Evolutionary conservation across 176 grass and related monocot species (phyloP).

Genomic region (Thinopyrum elongatum): DNA sequence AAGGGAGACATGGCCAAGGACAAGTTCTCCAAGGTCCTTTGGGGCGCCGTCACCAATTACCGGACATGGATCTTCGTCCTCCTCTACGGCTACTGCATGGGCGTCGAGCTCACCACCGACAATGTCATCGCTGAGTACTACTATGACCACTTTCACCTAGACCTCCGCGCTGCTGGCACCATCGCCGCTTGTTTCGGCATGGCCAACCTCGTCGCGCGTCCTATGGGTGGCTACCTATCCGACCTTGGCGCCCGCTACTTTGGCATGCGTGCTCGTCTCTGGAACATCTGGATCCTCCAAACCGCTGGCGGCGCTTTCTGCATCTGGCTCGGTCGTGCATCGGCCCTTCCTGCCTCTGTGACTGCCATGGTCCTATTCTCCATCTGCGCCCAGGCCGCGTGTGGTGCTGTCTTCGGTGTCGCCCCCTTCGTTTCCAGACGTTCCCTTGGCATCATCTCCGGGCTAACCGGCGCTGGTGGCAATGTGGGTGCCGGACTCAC

Average conservation of each 20-base stretch:
- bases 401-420: conserved; percentile 73
- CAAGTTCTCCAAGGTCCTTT: conserved; percentile 39
- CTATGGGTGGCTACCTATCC: conserved; percentile 52
- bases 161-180: conserved; percentile 65
- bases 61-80: conserved; percentile 75
- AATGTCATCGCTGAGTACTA: conserved; percentile 95
- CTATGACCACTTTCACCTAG: conserved; percentile 73
- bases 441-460: background rate
- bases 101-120: conserved; percentile 87
- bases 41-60: background rate
- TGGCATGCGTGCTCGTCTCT: conserved; percentile 75
- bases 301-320: conserved; percentile 81
- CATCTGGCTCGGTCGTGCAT: conserved; percentile 60
- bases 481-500: background rate
- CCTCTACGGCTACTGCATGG: conserved; percentile 88
- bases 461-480: background rate
- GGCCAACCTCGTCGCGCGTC: conserved; percentile 70
- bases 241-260: conserved; percentile 46
- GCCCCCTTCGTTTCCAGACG: conserved; percentile 68
- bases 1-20: conserved; percentile 60
- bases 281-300: conserved; percentile 91
- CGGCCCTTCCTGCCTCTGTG: conserved; percentile 46
- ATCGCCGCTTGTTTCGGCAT: conserved; percentile 90
- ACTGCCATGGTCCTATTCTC: conserved; percentile 76
- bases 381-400: conserved; percentile 70